These are phyloP conservation scores for Botrytis tulipae DNA, from an alignment of 2,329 filamentous ascomycete species.

Conservation along the genomic window DNA sequence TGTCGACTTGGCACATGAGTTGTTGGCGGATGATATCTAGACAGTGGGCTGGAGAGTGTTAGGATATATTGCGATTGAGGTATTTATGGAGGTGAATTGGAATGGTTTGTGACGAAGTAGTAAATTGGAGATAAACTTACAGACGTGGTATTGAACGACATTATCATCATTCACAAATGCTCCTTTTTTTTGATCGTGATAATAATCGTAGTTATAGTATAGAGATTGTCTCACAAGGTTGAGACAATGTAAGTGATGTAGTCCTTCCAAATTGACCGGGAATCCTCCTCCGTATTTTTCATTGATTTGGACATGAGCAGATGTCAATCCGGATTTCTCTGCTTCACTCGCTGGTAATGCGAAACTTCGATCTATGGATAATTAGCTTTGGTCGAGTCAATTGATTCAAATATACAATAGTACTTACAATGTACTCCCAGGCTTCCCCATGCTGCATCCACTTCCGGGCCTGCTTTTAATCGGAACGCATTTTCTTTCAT, in stretches of 20 bases:
- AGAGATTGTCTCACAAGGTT: constrained; percentile 53
- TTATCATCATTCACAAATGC: constrained; percentile 50
- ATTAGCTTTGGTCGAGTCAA: neutral
- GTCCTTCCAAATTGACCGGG: constrained; percentile 47
- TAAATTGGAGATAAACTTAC: constrained; percentile 40
- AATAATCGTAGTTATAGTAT: constrained; percentile 54
- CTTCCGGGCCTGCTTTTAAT: constrained; percentile 46
- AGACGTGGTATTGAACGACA: constrained; percentile 50
- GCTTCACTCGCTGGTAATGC: constrained; percentile 45
- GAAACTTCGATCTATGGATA: constrained; percentile 37
- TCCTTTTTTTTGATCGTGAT: constrained; percentile 44
- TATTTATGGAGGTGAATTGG: neutral
- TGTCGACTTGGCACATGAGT: constrained; percentile 54
- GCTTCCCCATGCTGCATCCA: constrained; percentile 52
- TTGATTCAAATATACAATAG: neutral
- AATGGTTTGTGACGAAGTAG: neutral
- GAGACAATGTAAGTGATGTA: constrained; percentile 52
- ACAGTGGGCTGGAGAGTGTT: constrained; percentile 47
- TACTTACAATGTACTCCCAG: constrained; percentile 49
- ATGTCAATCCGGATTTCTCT: constrained; percentile 43
- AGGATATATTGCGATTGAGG: neutral
- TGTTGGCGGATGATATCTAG: constrained; percentile 55
- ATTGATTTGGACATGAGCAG: constrained; percentile 51
- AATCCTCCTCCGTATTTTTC: constrained; percentile 53
- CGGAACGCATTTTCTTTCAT: constrained; percentile 52